Base-by-base conservation (phyloP, 108 stramenopile species). In the Epipyxis sp. region DNA sequence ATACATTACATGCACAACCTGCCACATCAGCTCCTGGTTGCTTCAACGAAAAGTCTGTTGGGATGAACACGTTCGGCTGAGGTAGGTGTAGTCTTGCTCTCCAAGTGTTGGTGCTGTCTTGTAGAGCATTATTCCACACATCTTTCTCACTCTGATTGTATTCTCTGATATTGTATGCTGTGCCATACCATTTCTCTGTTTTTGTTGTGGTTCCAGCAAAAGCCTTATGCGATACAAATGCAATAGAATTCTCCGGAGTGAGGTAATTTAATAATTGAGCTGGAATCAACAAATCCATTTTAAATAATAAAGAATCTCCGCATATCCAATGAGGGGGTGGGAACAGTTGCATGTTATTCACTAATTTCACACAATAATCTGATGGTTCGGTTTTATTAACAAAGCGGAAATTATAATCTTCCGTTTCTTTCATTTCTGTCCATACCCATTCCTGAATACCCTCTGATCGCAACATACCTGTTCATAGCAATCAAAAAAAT, bases 111-210 rank as follows among this genome's bases (percentile, higher is more conserved):
- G n/a, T n/a, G n/a, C n/a, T n/a, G n/a, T n/a, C n/a, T n/a, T n/a
- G n/a, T n/a, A n/a, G n/a, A n/a, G n/a, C n/a, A n/a, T n/a, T n/a
- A n/a, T n/a, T n/a, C n/a, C n/a, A n/a, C n/a, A n/a, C n/a, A n/a
- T n/a, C n/a, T n/a, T n/a, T n/a, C n/a, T n/a, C n/a, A n/a, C n/a
- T n/a, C n/a, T n/a, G n/a, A n/a, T n/a, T n/a, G n/a, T n/a, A n/a
- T n/a, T n/a, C n/a, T n/a, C n/a, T n/a, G n/a, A 84, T 80, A 34
- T 86, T 88, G 83, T 94, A 97, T 43, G 80, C 82, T 1, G 93
- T 96, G 10, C 93, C 93, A 79, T 99, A 98, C 88, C 93, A 89
- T 42, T 85, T 87, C 78, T 97, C 95, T 25, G 46, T 76, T 59
- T 79, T 35, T 20, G 59, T 65, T 1, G 82, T 50, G n/a, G 54